Percentiles rank a stretch among this genome's conserved stretches.
phyloP scores from a whole-genome alignment of 1,139 yeast species.

The Taiozyma sp. region DNA sequence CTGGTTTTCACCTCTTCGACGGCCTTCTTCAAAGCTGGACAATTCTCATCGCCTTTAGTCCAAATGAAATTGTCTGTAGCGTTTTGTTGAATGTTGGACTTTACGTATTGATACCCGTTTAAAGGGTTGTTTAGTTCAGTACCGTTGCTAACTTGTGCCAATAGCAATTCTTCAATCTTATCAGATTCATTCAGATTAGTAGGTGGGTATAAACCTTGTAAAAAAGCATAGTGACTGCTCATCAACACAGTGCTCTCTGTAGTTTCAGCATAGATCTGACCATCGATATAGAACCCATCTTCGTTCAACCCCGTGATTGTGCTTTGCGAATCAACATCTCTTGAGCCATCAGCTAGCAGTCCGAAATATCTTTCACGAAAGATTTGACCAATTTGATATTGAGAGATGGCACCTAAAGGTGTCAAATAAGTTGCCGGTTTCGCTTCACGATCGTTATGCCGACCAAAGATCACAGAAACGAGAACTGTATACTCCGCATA shows the following conservation, averaged over 20 bases:
- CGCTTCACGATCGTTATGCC: conserved; percentile 42
- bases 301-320: conserved; percentile 25
- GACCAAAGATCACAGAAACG: conserved; percentile 32
- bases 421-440: conserved; percentile 38
- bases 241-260: conserved; percentile 2
- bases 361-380: conserved; percentile 37
- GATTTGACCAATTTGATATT: conserved; percentile 32
- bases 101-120: conserved; percentile 40
- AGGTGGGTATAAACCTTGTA: conserved; percentile 43
- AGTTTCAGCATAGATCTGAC: conserved; percentile 29
- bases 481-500: not conserved
- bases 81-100: conserved; percentile 30
- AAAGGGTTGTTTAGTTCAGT: conserved; percentile 31
- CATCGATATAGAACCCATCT: conserved; percentile 24
- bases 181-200: conserved; percentile 24
- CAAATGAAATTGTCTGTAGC: conserved; percentile 34
- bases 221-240: conserved; percentile 25
- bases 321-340: conserved; percentile 18
- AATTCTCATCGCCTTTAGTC: conserved; percentile 36
- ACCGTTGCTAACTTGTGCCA: conserved; percentile 34
- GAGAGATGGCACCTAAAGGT: conserved; percentile 35
- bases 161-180: conserved; percentile 19
- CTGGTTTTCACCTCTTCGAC: too few species aligned
- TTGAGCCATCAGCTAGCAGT: conserved; percentile 19
- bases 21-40: conserved; percentile 32